Conservation (phyloP, 1,139 yeast species). For the Nakaseomyces nivariensis region DNA sequence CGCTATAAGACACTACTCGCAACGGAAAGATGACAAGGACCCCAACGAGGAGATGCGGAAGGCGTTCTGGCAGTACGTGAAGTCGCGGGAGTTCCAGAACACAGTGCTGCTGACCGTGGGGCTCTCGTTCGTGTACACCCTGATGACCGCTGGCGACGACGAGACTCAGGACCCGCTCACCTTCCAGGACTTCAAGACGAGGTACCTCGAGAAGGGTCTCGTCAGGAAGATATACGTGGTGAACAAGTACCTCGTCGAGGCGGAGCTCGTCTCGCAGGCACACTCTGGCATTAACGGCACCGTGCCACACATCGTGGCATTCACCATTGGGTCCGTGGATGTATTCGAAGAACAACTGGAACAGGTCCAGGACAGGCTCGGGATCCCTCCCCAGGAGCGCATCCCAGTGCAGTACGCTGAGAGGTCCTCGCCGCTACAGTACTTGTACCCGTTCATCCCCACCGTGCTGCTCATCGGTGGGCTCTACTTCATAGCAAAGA, state of each 20-base stretch:
- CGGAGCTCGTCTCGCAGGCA: constrained; percentile 44
- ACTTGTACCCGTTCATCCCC: constrained; percentile 69
- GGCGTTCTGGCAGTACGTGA: constrained; percentile 30
- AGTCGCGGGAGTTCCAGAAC: constrained; percentile 34
- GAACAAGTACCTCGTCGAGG: constrained; percentile 71
- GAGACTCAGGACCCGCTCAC: constrained; percentile 44
- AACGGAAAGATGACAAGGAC: constrained; percentile 11
- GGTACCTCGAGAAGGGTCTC: constrained; percentile 73
- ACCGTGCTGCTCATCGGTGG: constrained; percentile 81
- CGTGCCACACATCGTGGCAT: constrained; percentile 34
- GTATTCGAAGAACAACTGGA: constrained; percentile 80
- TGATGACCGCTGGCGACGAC: constrained; percentile 27
- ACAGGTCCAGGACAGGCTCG: constrained; percentile 59
- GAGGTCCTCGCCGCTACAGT: constrained; percentile 53
- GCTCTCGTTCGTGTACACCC: constrained; percentile 31
- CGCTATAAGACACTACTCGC: constrained; percentile 4
- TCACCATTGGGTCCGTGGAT: constrained; percentile 87
- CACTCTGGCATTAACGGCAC: constrained; percentile 3
- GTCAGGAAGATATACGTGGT: constrained; percentile 70
- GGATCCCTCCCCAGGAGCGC: constrained; percentile 53
- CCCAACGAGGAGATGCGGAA: constrained; percentile 23
- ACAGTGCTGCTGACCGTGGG: constrained; percentile 32
- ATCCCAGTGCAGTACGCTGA: constrained; percentile 77
- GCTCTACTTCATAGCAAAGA: constrained; percentile 59
- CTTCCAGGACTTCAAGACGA: constrained; percentile 82